Base-by-base conservation (phyloP, 2,329 filamentous ascomycete genomes). In the Ophiocordyceps camponoti-saundersi region DNA sequence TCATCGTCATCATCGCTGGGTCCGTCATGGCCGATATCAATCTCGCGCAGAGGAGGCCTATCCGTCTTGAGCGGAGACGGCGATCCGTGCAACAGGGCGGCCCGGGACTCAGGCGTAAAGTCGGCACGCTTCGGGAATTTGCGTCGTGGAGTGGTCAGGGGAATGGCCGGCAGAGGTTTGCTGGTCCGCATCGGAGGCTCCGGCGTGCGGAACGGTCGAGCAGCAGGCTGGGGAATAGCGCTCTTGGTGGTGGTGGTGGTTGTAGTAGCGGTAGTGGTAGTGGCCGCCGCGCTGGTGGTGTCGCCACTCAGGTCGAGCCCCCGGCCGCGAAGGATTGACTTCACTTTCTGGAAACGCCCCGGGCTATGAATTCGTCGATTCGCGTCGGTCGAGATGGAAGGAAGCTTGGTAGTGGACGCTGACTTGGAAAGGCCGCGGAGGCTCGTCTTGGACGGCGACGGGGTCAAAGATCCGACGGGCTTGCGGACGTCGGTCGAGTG, bases 61-160 rank as follows among this genome's bases (percentile, higher is more conserved):
- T 60, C 58, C 6, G 68, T 66, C 55, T 78, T 77, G 52, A 72
- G 57, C 4, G 75, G 72, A 3, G 77, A 77, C 8, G 77, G 77
- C 2, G 76, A 75, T 48, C 70, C 65, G 49, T 74, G 69, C 0
- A 57, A 52, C 44, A 65, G 53, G 0, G 63, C 59, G 10, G 65
- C 62, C 18, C 65, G 64, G 51, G 85, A 74, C 50, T 78, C 79
- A 0, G 80, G 81, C 0, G 83, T 87, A 56, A 94, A 95, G 45
- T 84, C 80, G 34, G 94, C 85, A 48, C 77, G 81, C 66, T 93
- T 94, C 18, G 65, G 61, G 36, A 69, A 59, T 61, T 79, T 84
- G 22, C 79, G 73, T 30, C 80, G 79, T 8, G 82, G 83, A 1
- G 82, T 86, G 6, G 77, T 79, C 47, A 77, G 64, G 6, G 74